Base-by-base conservation (phyloP, 2,329 filamentous ascomycete species). In the Paraconiothyrium sp. region DNA sequence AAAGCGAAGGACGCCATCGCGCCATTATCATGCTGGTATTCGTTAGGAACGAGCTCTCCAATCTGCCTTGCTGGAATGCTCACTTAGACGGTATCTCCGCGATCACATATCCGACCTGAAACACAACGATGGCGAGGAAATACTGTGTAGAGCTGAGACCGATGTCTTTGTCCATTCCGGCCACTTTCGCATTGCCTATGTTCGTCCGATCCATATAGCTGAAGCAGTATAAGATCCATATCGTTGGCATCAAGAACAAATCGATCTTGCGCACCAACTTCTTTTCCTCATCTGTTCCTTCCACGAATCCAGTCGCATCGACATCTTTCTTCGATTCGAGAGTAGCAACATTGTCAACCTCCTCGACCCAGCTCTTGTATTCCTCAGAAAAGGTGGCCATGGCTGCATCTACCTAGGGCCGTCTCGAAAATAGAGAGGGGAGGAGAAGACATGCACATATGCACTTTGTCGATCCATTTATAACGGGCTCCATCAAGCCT, bases 71-170 rank as follows among this genome's bases (percentile, higher is more conserved):
- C 44, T 44, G 37, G 24, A 30, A 10, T 32, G 10, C 37, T 30
- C 63, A 70, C 68, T 72, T 72, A 14, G 68, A 71, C 0, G 69
- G 69, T 11, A 71, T 68, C 47, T 72, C 67, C 5, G 68, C 68
- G 39, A 71, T 62, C 30, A 72, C 67, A 46, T 70, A 71, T 41
- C 68, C 67, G 24, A 71, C 51, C 51, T 69, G 68, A 34, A 70
- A 71, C 8, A 71, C 66, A 14, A 71, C 70, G 14, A 72, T 66
- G 8, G 68, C 64, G 30, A 72, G 64, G 34, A 69, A 70, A 57
- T 72, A 90, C 63, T 89, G 80, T 46, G 89, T 86, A 1, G 85
- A 87, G n/a, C 39, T 64, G 20, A 76, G 61, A 1, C 66, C 59
- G 5, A 71, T 58, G 27, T 71, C 65, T 10, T 30, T 57, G 20